A percentile compares a stretch with the other conserved stretches of the same genome.
phyloP scores from a whole-genome alignment of 2,329 filamentous ascomycete genomes.

The Apiospora saccharicola region DNA sequence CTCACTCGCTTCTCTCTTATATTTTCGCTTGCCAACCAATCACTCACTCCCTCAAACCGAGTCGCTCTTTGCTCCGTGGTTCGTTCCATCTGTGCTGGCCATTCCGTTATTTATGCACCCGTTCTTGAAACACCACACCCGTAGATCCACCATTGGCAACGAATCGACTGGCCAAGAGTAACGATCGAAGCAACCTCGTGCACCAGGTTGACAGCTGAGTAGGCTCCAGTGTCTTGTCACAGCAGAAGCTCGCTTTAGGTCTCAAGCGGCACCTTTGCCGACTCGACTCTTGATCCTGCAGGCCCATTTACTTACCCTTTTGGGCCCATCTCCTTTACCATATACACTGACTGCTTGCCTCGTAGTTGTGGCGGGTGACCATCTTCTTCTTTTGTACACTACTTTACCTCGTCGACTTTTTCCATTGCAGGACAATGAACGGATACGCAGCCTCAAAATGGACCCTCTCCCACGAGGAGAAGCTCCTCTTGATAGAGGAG shows the following conservation, averaged over 20 bases:
- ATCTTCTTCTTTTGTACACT: background rate
- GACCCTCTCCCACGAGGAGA: conserved; percentile 52
- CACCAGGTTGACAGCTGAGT: background rate
- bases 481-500: conserved; percentile 53
- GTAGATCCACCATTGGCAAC: background rate
- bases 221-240: background rate
- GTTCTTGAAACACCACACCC: conserved; percentile 12
- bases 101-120: background rate
- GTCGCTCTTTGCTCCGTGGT: conserved; percentile 12
- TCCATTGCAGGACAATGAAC: conserved; percentile 47
- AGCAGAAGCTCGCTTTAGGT: background rate
- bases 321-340: background rate
- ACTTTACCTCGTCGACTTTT: background rate
- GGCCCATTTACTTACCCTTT: background rate
- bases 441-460: conserved; percentile 45
- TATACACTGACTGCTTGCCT: background rate
- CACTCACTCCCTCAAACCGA: background rate
- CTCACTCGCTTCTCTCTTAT: background rate
- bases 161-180: background rate
- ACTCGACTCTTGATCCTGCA: background rate
- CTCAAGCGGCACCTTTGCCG: background rate
- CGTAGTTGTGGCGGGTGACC: background rate
- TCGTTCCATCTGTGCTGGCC: background rate
- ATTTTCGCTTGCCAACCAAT: background rate
- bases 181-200: conserved; percentile 8